Conservation (phyloP, 345 rosid genomes). For the Linum tenue region DNA sequence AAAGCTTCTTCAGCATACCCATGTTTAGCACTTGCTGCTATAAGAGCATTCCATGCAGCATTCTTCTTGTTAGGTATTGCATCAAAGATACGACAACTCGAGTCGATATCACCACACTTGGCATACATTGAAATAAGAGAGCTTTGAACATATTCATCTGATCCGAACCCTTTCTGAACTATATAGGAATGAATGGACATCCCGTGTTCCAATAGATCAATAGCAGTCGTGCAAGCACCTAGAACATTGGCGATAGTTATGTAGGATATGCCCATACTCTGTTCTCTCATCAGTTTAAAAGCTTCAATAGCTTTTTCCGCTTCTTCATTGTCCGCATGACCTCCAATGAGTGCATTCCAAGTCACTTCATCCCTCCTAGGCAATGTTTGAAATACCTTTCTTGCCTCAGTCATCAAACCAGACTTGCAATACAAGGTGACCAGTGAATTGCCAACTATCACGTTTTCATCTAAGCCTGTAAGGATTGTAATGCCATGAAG, state of each 20-base stretch:
- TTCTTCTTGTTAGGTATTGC: conserved; percentile 33
- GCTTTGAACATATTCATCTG: conserved; percentile 45
- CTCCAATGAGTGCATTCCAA: conserved; percentile 87
- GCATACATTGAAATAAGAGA: conserved; percentile 81
- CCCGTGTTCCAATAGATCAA: conserved; percentile 39
- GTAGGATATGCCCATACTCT: conserved; percentile 39
- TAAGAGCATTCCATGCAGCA: conserved; percentile 68
- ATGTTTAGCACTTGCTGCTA: conserved; percentile 64
- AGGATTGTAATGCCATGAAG: conserved; percentile 59
- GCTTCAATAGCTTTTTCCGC: conserved; percentile 33
- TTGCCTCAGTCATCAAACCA: conserved; percentile 45
- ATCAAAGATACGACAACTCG: conserved; percentile 44
- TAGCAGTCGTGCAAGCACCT: conserved; percentile 49
- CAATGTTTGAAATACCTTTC: conserved; percentile 39
- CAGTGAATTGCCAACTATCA: conserved; percentile 62
- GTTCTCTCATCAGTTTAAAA: conserved; percentile 52
- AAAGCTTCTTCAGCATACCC: conserved; percentile 60
- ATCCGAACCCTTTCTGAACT: conserved; percentile 51
- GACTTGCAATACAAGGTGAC: conserved; percentile 64
- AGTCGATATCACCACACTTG: conserved; percentile 60
- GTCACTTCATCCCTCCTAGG: conserved; percentile 44
- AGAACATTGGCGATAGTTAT: conserved; percentile 59
- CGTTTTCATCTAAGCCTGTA: conserved; percentile 38
- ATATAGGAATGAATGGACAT: conserved; percentile 51
- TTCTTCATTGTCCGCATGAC: conserved; percentile 53